Evolutionary conservation across 805 yeast genomes (phyloP).

Genomic region (Clavispora vitiphila): DNA sequence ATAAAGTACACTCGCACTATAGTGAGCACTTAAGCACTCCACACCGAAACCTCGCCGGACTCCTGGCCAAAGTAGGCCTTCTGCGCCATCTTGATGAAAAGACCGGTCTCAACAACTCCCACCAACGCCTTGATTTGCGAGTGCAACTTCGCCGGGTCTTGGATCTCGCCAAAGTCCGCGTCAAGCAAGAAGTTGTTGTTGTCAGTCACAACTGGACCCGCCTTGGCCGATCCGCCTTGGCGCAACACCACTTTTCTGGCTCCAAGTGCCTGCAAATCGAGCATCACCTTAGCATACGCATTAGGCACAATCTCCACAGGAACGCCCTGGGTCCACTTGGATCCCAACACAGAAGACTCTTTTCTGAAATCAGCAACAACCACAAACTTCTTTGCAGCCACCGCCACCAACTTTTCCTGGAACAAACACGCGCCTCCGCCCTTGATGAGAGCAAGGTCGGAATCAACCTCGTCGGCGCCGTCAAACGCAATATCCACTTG

Average conservation of each 20-base stretch:
- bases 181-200: constrained; percentile 91
- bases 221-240: constrained; percentile 86
- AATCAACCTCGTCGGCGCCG: constrained; percentile 97
- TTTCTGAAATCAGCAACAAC: constrained; percentile 93
- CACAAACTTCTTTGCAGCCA: constrained; percentile 67
- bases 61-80: constrained; percentile 88
- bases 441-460: constrained; percentile 76
- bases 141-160: constrained; percentile 51
- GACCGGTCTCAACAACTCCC: constrained; percentile 96
- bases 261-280: constrained; percentile 59
- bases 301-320: constrained; percentile 95
- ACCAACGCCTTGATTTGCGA: constrained; percentile 63
- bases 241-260: constrained; percentile 63
- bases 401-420: constrained; percentile 93
- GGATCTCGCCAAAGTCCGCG: constrained; percentile 82
- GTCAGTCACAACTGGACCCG: constrained; percentile 96
- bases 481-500: constrained; percentile 90
- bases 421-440: constrained; percentile 99
- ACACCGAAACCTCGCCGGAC: constrained; percentile 48
- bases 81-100: constrained; percentile 69
- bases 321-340: constrained; percentile 81
- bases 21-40: constrained; percentile 3
- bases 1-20: too few relatives aligned
- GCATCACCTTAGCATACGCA: constrained; percentile 71
- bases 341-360: constrained; percentile 68